Base-by-base conservation (phyloP, 2,329 filamentous ascomycete species). In the Fusarium hostae region DNA sequence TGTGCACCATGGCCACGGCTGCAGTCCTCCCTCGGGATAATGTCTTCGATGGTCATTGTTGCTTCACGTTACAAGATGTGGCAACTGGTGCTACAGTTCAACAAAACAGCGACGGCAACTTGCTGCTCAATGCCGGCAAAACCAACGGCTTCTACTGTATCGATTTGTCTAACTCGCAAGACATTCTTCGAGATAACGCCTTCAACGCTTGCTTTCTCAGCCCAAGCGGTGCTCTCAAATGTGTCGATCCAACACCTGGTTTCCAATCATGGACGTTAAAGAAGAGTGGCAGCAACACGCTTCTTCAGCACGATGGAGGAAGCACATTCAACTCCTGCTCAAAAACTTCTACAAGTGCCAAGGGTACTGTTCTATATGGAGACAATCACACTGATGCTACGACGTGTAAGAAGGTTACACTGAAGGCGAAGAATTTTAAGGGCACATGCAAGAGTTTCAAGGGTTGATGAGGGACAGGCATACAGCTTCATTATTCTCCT, bases 161-260 rank as follows among this genome's bases (percentile, higher is more conserved):
- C 26, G 56, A 80, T 32, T 61, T 77, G 16, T 62, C 74, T 26
- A 58, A 75, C 43, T 12, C 66, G 0, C 73, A 71, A n/a, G 70
- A 76, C 4, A 58, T 79, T 7, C 74, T 81, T 13, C 71, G 68
- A 20, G 79, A 81, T 40, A 61, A 60, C 37, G 65, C 61, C 63
- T 73, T 76, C 68, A 80, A 78, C 56, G 78, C 80, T n/a, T 81
- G 80, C 68, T 79, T 80, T 62, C 63, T 80, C 62, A 66, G 61
- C 44, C 69, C 73, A 20, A 62, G 72, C 26, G 68, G 72, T 22
- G 63, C 70, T 24, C 68, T 81, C 41, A 75, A 78, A 54, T 81
- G 80, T 12, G 76, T 80, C 40, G 79, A 81, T 48, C 75, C 75
- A 22, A 80, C 72, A 3, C 78, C 76, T 2, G 78, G 79, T 22